Evolutionary conservation across 1,284 basidiomycete species (phyloP).

Genomic region (Pterulicium gracile): DNA sequence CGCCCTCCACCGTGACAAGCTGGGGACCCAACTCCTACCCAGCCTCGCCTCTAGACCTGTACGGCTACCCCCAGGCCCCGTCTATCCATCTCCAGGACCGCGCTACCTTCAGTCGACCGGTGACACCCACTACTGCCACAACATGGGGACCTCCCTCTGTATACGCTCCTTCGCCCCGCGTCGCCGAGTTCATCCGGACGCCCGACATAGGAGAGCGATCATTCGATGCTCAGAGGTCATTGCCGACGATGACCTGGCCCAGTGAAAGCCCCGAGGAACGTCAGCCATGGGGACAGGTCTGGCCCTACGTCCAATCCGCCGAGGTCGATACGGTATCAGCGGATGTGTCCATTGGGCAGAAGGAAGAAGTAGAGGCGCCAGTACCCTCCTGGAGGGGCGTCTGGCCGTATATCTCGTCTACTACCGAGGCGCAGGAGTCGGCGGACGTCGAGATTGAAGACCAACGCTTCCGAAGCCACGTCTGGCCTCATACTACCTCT

Average conservation of each 20-base stretch:
- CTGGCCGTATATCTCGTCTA: too few species aligned
- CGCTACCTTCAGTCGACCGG: constrained; percentile 22
- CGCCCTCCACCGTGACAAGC: constrained; percentile 31
- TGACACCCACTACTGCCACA: constrained; percentile 29
- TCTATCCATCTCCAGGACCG: constrained; percentile 24
- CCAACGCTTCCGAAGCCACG: too few species aligned
- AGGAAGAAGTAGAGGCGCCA: too few species aligned
- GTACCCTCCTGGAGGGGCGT: too few species aligned
- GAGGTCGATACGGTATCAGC: too few species aligned
- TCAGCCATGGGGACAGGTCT: constrained; percentile 13
- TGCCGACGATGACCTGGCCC: constrained; percentile 12
- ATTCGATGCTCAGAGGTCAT: constrained; percentile 19
- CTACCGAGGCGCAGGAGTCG: too few species aligned
- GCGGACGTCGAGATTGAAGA: too few species aligned
- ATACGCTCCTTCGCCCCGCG: constrained; percentile 17
- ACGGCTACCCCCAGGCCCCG: constrained; percentile 10
- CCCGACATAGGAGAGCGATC: constrained; percentile 32
- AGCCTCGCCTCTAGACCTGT: constrained; percentile 19
- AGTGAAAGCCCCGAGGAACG: constrained; percentile 10
- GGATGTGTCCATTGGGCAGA: too few species aligned
- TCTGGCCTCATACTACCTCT: too few species aligned
- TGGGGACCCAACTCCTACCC: constrained; percentile 39
- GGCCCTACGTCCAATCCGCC: constrained; percentile 11
- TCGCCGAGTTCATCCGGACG: constrained; percentile 19
- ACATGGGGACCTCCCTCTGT: constrained; percentile 32